These are phyloP conservation scores for Fragilaria radians DNA, from an alignment of 108 stramenopile species.

Conservation along the genomic window DNA sequence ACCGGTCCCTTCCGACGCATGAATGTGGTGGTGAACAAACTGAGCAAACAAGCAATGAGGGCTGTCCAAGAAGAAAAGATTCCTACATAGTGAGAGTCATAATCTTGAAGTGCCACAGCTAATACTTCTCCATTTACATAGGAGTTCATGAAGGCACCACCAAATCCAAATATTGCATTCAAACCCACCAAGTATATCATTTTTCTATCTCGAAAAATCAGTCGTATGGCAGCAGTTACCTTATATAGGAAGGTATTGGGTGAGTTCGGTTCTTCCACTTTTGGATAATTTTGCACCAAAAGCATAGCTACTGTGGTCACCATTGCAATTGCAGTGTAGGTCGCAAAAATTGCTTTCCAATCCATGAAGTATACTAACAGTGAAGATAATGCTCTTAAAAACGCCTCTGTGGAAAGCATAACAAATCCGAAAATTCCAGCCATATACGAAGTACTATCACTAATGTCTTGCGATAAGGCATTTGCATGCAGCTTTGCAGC, in stretches of 20 bases:
- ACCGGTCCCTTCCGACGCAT: slow-evolving; percentile 46
- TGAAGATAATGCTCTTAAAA: slow-evolving; percentile 30
- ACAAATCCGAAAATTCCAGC: slow-evolving; percentile 71
- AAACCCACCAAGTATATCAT: slow-evolving; percentile 75
- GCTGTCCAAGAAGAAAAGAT: slow-evolving; percentile 43
- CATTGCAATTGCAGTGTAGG: slow-evolving; percentile 49
- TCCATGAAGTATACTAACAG: slow-evolving; percentile 31
- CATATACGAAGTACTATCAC: slow-evolving; percentile 45
- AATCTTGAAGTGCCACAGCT: slow-evolving; percentile 44
- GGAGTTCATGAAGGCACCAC: slow-evolving; percentile 55
- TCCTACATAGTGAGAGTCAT: slow-evolving; percentile 51
- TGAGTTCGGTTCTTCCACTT: background rate
- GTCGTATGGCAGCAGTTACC: slow-evolving; percentile 43
- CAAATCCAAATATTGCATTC: slow-evolving; percentile 69
- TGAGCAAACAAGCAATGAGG: slow-evolving; percentile 45
- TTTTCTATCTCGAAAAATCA: slow-evolving; percentile 59
- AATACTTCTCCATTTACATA: slow-evolving; percentile 76
- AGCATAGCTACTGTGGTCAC: slow-evolving; percentile 36
- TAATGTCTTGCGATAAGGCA: slow-evolving; percentile 1
- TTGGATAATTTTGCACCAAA: slow-evolving; percentile 25
- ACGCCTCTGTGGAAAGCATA: slow-evolving; percentile 58
- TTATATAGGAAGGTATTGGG: slow-evolving; percentile 24
- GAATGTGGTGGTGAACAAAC: slow-evolving; percentile 46
- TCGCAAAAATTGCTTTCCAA: slow-evolving; percentile 55
- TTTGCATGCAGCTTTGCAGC: slow-evolving; percentile 52